Evolutionary conservation across 495 filamentous ascomycete genomes (phyloP).

Genomic region (Daldinia caldariorum): DNA sequence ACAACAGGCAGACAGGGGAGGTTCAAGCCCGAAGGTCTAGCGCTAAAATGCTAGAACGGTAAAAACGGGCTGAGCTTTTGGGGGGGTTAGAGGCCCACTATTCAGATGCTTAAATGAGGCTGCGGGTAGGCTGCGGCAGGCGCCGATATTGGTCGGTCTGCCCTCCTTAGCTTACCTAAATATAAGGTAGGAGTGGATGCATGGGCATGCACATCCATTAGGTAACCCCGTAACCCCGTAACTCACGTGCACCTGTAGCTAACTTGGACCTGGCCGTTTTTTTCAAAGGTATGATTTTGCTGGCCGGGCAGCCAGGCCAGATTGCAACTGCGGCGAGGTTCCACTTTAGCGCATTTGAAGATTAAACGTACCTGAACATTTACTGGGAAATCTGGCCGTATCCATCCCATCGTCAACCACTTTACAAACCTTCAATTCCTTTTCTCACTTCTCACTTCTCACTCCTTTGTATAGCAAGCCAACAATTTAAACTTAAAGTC

Average conservation of each 20-base stretch:
- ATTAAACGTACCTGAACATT: conserved; percentile 22
- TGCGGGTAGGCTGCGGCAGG: conserved; percentile 13
- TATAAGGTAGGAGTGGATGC: not conserved
- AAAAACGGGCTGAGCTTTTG: conserved; percentile 20
- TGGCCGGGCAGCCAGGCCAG: conserved; percentile 39
- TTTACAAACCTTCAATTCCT: conserved; percentile 20
- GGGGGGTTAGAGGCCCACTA: conserved; percentile 30
- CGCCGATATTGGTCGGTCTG: conserved; percentile 3
- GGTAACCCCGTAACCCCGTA: not conserved
- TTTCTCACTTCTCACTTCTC: not conserved
- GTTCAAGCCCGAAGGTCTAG: conserved; percentile 25
- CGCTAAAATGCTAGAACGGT: conserved; percentile 19
- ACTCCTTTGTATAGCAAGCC: conserved; percentile 9
- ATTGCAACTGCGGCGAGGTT: conserved; percentile 28
- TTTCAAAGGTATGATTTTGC: not conserved
- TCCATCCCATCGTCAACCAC: conserved; percentile 28
- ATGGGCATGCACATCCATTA: not conserved
- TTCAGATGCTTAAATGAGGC: conserved; percentile 29
- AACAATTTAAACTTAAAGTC: not conserved
- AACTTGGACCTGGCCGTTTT: conserved; percentile 7
- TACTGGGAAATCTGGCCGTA: conserved; percentile 48
- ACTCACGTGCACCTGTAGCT: conserved; percentile 18
- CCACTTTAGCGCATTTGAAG: conserved; percentile 24
- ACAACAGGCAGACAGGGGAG: conserved; percentile 16
- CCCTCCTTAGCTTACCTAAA: not conserved